Evolutionary conservation across 768 basidiomycete genomes (phyloP), one percentile per base, ranked within the genome.

Genomic region (Sistotremastrum suecicum): DNA sequence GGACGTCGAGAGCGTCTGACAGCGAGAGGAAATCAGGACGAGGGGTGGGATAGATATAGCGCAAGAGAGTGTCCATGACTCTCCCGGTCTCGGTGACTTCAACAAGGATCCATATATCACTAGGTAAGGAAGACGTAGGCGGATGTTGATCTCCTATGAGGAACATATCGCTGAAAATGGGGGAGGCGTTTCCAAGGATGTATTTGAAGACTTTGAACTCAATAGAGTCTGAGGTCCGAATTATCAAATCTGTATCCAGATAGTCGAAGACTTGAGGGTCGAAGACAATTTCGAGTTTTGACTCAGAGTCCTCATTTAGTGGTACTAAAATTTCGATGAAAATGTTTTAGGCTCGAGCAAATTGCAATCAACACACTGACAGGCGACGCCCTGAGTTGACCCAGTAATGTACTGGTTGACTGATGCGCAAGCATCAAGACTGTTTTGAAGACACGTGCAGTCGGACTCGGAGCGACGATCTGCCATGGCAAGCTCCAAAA

Each of bases 101-200:
- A 32, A 85, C 66, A 42, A 72, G 51, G 20, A 1, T 20, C 20
- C 1, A 1, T 1, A 20, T 2, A 20, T 20, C 20, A 36, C 60
- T 51, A 34, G 37, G 31, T 20, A 56, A 52, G 33, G 50, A 39
- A n/a, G 48, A 43, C 5, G 44, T 20, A 7, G 48, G 34, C 47
- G 60, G 39, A 37, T 52, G 49, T 7, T 67, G 61, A 50, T 83
- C 79, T 4, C 81, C 78, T 11, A 83, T 63, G 20, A 72, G 58
- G 54, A 85, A 78, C 77, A 83, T 76, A 45, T 78, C 72, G 43
- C 60, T 57, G 60, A 85, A 86, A 61, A 84, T 78, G 2, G 76
- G 68, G 4, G 83, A 84, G 1, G 78, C 77, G 3, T 68, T 64
- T 7, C 72, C 62, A 41, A 86, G 71, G 49, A 85, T 70, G 57